A percentile compares a stretch with the other conserved stretches of the same genome.
phyloP scores from a whole-genome alignment of 1,139 yeast species.

The Suhomyces terraborum region DNA sequence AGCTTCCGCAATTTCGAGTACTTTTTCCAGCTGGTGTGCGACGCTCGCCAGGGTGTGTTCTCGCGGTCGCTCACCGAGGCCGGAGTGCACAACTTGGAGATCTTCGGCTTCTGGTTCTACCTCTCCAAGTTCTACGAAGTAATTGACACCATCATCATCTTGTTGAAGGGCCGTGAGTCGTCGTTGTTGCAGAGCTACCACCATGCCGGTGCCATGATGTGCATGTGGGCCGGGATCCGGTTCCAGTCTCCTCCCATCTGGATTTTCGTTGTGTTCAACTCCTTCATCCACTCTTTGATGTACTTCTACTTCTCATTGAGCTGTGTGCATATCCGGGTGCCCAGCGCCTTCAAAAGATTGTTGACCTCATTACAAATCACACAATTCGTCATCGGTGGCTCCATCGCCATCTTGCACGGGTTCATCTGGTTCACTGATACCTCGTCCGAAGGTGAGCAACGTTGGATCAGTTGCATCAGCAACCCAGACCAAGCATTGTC shows the following conservation, averaged over 20 bases:
- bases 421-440: slow-evolving; percentile 63
- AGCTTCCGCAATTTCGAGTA: slow-evolving; percentile 25
- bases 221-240: slow-evolving; percentile 81
- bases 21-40: slow-evolving; percentile 67
- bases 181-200: slow-evolving; percentile 73
- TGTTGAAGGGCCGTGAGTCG: slow-evolving; percentile 69
- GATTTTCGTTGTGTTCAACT: slow-evolving; percentile 80
- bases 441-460: slow-evolving; percentile 17
- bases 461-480: slow-evolving; percentile 54
- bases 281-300: slow-evolving; percentile 76
- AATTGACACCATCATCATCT: slow-evolving; percentile 65
- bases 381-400: slow-evolving; percentile 72
- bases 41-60: slow-evolving; percentile 63
- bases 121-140: slow-evolving; percentile 75
- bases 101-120: slow-evolving; percentile 69
- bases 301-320: slow-evolving; percentile 70
- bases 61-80: slow-evolving; percentile 24
- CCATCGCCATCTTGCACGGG: slow-evolving; percentile 63
- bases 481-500: slow-evolving; percentile 68
- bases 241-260: slow-evolving; percentile 76
- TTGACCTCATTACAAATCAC: slow-evolving; percentile 71
- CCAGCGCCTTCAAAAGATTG: slow-evolving; percentile 56
- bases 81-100: slow-evolving; percentile 49
- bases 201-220: slow-evolving; percentile 81
- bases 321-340: slow-evolving; percentile 62